Base-by-base conservation (phyloP, 2,329 filamentous ascomycete species). In the Monilinia fructigena region DNA sequence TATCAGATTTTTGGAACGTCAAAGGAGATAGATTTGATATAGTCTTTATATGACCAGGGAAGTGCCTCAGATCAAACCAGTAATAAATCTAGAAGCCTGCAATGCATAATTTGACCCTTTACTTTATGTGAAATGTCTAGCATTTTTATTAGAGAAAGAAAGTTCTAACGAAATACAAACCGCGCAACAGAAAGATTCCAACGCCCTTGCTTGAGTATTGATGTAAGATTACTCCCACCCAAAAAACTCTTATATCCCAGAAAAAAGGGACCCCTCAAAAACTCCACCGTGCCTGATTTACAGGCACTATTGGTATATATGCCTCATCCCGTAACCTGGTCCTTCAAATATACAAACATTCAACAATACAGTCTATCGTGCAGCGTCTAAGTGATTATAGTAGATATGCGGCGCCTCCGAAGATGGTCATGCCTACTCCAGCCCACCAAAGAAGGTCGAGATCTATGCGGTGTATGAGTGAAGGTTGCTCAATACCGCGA, bases 341-440 rank as follows among this genome's bases (percentile, higher is more conserved):
- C 63, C 55, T n/a, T 50, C 65, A 66, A 67, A 69, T 70, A 67
- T 70, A 68, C 69, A 72, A 67, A 67, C 47, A 58, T 67, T 55
- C 38, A 47, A 58, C 53, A 63, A 56, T 31, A 26, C 31, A 35
- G 23, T 47, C 23, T 50, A 23, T 50, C 28, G n/a, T 60, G 42
- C 56, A 60, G 45, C 7, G 20, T 61, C 31, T 14, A 50, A 60
- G 26, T 47, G 48, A 26, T 70, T 68, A 76, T 68, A 77, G 67
- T 64, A 76, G 66, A 65, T 76, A 77, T 16, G 75, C 75, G 3
- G 74, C 74, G 47, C 75, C 75, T 10, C 75, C 75, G 56, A 77
- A 75, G 28, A 76, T 48, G 20, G 70, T 71, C 74, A 77, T 73
- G 11, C 72, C 75, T n/a, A 77, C 61, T 26, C 75, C 75, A 1